Evolutionary conservation across 192 early-diverging fungal species (phyloP), one percentile per base, ranked within the genome.

Genomic region (Coemansia sp.): DNA sequence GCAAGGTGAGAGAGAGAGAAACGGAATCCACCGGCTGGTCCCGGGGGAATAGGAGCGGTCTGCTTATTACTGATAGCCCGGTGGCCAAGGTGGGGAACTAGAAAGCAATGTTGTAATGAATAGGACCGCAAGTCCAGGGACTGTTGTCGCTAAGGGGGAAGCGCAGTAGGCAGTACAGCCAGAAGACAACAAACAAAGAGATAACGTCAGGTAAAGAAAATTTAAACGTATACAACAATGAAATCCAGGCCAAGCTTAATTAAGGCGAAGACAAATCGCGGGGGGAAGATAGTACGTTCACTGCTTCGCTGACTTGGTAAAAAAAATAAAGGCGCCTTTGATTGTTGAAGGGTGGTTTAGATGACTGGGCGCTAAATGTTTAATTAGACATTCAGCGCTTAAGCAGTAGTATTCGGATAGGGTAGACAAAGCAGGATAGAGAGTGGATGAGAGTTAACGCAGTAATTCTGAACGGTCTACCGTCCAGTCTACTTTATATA

Each of bases 391-490:
- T 58, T 58, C 13, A n/a, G 55, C 29, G 55, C 29, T 5, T 17
- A n/a, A 58, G 31, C 55, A 58, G 55, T 58, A 58, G 55, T 32
- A 58, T 32, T 58, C 55, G 32, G 55, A 58, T 34, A 58, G 31
- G 55, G 55, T 29, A 56, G 29, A 56, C 53, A 56, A 56, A 56
- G 53, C 24, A 58, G 29, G 31, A 17, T 58, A 58, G 55, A 34
- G 17, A 17, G 15, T 15, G 27, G 55, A 58, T 32, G 55, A 34
- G 55, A 32, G 55, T 32, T 19, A 58, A 58, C 27, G 55, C 31
- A 58, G 55, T 58, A 58, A 32, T 32, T 34, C 17, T 15, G 15
- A 58, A 58, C 29, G 55, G 55, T 58, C 55, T 32, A 12, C 31
- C 55, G 3, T 5, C 15, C 55, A 32, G 55, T 34, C 55, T 6